Evolutionary conservation across 225 moss, liverwort and hornwort genomes (phyloP), one percentile per base, ranked within the genome.

Genomic region (Rhytidiadelphus loreus): DNA sequence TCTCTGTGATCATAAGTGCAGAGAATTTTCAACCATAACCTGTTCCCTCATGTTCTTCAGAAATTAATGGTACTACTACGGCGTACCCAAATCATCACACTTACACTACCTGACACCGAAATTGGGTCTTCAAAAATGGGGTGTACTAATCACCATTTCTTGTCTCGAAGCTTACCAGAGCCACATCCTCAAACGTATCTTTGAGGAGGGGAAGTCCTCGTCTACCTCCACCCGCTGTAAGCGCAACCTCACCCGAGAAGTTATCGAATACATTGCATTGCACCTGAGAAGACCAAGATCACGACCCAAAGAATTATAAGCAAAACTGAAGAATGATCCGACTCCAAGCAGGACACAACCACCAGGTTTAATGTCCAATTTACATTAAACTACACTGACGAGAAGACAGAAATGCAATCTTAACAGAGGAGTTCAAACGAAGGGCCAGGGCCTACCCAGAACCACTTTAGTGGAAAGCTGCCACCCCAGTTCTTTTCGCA

Each of bases 401-500:
- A 50, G 56, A 86, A 46, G 62, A 61, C 8, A 80, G 41, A 80
- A 86, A 58, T 37, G 58, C 17, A 80, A 84, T 85, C 69, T 55
- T 12, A 17, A 32, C 15, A 59, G 55, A 32, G 44, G 53, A 87
- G 29, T 83, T 83, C 33, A 65, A 61, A 53, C 71, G 18, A 69
- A 88, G 32, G 41, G 84, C 70, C 82, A 83, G 22, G 60, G 71
- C 75, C 72, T 97, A 98, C 97, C 95, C 97, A 98, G 81, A 96
- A 96, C 98, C 98, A 97, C 89, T 97, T 97, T 16, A 81, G 86
- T 16, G 96, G 97, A 90, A 97, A 98, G 73, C 89, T 89, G 55
- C 97, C 97, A 85, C 97, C 98, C 98, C 98, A 98, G 59, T 97
- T 97, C 91, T 97, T 98, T 90, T 98, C 97, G 78, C 89, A 90